These are phyloP conservation scores for Auricularia sp. DNA, from an alignment of 768 basidiomycete species.

Conservation along the genomic window DNA sequence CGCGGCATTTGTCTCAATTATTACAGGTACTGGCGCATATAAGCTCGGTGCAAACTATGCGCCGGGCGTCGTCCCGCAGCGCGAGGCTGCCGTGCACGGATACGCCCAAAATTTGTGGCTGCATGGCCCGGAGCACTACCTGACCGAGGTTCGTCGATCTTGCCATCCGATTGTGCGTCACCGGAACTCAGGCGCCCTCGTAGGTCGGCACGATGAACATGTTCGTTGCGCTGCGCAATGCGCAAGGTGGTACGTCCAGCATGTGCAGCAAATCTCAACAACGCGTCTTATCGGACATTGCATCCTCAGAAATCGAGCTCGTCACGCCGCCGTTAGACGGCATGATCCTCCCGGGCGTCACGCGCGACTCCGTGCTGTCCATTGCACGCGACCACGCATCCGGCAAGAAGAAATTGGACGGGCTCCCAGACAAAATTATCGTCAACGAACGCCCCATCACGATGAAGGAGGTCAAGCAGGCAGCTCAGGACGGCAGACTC, in stretches of 20 bases:
- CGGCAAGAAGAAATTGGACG: conserved; percentile 31
- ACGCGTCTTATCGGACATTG: too few species aligned
- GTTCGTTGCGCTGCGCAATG: conserved; percentile 67
- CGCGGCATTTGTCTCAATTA: too few species aligned
- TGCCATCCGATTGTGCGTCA: background rate
- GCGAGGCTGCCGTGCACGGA: conserved; percentile 59
- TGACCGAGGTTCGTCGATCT: conserved; percentile 36
- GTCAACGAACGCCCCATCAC: conserved; percentile 62
- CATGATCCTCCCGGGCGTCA: conserved; percentile 34
- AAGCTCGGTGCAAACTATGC: conserved; percentile 88
- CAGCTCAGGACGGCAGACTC: conserved; percentile 29
- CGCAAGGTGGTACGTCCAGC: conserved; percentile 46
- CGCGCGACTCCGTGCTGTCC: conserved; percentile 29
- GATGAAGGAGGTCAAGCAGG: conserved; percentile 62
- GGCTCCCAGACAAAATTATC: conserved; percentile 44
- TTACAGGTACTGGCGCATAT: conserved; percentile 68
- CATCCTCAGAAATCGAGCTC: conserved; percentile 20
- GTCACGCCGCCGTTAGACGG: conserved; percentile 33
- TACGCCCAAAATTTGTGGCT: conserved; percentile 90
- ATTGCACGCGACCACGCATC: conserved; percentile 49
- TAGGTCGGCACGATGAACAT: conserved; percentile 88
- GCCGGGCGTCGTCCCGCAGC: conserved; percentile 78
- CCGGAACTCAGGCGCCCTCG: background rate
- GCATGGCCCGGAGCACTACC: conserved; percentile 48
- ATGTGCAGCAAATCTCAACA: too few species aligned